Percentiles rank a stretch among this genome's conserved stretches.
These are phyloP conservation scores for Fusarium proliferatum DNA, from an alignment of 2,329 filamentous ascomycete genomes.

Conservation along the genomic window DNA sequence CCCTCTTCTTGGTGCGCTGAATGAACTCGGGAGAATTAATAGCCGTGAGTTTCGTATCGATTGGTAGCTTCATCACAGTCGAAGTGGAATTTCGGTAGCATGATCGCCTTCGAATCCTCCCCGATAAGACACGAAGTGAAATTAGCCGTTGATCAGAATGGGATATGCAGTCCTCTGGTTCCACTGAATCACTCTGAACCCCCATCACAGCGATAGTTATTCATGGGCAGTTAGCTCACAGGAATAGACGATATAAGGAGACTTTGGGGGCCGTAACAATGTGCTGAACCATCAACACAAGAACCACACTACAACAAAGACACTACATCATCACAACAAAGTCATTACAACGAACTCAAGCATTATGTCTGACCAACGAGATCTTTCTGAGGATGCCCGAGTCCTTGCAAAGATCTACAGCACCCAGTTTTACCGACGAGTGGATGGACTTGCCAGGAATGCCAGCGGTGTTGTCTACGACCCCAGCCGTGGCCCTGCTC, in stretches of 20 bases:
- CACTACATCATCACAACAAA: not conserved
- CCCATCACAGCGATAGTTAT: not conserved
- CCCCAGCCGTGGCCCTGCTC: not conserved
- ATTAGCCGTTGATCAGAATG: not conserved
- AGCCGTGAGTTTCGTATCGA: not conserved
- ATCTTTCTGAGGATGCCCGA: not conserved
- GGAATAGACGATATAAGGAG: not conserved
- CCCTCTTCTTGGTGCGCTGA: not conserved
- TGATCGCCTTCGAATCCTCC: fast-evolving
- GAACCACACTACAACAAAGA: not conserved
- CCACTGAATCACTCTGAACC: not conserved
- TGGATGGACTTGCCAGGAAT: no score
- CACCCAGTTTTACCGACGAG: no score
- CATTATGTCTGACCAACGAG: not conserved
- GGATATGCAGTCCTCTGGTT: not conserved
- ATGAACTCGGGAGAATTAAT: not conserved
- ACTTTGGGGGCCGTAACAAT: not conserved
- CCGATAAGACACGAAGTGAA: not conserved
- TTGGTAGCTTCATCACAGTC: not conserved
- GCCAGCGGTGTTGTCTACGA: not conserved
- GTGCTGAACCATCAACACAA: not conserved
- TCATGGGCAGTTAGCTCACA: not conserved
- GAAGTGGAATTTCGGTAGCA: no score
- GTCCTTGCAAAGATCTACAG: not conserved
- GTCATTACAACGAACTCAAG: not conserved